A percentile compares a stretch with the other conserved stretches of the same genome.
These are phyloP conservation scores for Citrus medica DNA, from an alignment of 345 rosid species.

Conservation along the genomic window DNA sequence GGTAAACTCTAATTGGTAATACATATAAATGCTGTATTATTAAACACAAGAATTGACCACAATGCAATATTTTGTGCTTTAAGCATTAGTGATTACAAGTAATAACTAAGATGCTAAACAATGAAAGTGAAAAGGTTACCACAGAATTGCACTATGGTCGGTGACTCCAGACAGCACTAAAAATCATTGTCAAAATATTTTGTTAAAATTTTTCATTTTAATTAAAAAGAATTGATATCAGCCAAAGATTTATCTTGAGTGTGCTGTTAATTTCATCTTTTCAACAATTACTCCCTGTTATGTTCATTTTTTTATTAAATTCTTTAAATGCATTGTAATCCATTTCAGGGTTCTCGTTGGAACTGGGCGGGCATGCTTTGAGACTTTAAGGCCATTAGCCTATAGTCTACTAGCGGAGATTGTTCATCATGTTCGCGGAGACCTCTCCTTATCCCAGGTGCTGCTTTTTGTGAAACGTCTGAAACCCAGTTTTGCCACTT, in stretches of 20 bases:
- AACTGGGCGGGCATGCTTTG: constrained; percentile 95
- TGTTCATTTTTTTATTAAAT: neutral
- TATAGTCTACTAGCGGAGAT: constrained; percentile 97
- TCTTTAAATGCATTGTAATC: neutral
- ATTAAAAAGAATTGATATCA: neutral
- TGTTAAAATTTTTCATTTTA: neutral
- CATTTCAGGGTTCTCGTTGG: constrained; percentile 87
- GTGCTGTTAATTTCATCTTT: neutral
- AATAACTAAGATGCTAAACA: neutral
- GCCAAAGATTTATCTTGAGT: neutral
- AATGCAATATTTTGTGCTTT: neutral
- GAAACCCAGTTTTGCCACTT: neutral
- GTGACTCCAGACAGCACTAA: neutral
- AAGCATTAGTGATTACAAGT: neutral
- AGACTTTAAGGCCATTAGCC: constrained; percentile 97
- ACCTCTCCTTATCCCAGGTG: constrained; percentile 88
- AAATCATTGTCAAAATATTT: neutral
- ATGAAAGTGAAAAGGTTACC: neutral
- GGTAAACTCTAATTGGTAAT: constrained; percentile 34
- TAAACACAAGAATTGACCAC: too few relatives aligned
- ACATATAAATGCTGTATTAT: neutral
- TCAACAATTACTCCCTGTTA: neutral
- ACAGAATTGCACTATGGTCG: neutral
- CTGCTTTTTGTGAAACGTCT: constrained; percentile 3
- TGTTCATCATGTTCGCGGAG: constrained; percentile 95